Evolutionary conservation across 352 stramenopile species (phyloP), one percentile per base, ranked within the genome.

Genomic region (Globisporangium orthogonon): DNA sequence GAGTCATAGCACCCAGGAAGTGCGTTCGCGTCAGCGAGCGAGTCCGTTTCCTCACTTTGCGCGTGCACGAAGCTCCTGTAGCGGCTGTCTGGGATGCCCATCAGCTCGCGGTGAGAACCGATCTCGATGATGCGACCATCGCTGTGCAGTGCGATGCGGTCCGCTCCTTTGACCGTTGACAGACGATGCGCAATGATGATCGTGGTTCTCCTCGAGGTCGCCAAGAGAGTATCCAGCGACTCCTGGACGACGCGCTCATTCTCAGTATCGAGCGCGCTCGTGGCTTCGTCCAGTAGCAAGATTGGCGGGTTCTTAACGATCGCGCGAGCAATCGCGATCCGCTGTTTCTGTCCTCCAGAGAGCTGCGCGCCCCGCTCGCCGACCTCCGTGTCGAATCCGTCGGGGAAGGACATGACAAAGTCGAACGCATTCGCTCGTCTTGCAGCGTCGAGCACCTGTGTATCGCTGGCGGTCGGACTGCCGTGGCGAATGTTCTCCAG

Each of bases 71-170:
- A 56, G 28, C 31, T 58, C 4, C 64, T 65, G 55, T 89, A 89
- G n/a, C 75, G 68, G 14, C 78, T 74, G 35, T 71, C 48, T 2
- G 59, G 15, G 6, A 82, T 67, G 7, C 35, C n/a, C 54, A 98
- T 65, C 15, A 99, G 73, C 50, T 98, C 83, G 10, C 87, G 69
- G 64, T 99, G 96, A 7, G 84, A 96, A 5, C 96, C 97, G 13
- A 87, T 63, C 65, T 99, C 95, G 5, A 96, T 79, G 23, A 99
- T 90, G 23, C 58, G 61, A 3, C 96, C 96, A 15, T 87, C 69
- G 14, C 94, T 73, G 56, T 99, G 74, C 15, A 99, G 95, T 28
- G 94, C 84, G 55, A 99, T 99, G 39, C 85, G 76, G 63, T 98
- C 84, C 52, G 92, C 96, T 70, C 97, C 83, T 56, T 93, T 85